Conservation (phyloP, 495 filamentous ascomycete species). For the Hyphodiscus hymeniophilus region DNA sequence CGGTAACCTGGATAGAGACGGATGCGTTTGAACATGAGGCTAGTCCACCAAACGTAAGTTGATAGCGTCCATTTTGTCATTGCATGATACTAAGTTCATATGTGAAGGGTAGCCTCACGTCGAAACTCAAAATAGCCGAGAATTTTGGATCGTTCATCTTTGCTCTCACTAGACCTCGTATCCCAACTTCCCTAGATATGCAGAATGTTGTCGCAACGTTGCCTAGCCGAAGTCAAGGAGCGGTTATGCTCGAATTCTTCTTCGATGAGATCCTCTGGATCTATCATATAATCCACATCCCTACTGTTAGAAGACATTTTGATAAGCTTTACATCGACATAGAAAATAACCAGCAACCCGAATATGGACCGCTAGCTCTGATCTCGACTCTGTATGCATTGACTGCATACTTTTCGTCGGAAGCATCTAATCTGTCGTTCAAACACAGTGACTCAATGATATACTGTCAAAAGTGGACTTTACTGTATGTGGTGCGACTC, state of each 20-base stretch:
- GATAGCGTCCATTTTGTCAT: not conserved
- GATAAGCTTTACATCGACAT: conserved; percentile 6
- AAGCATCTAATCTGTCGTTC: not conserved
- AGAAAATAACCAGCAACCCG: conserved; percentile 2
- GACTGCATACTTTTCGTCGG: conserved; percentile 8
- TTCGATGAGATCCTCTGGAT: conserved; percentile 8
- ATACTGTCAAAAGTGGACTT: not conserved
- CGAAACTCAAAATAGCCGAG: not conserved
- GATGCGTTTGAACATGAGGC: conserved; percentile 12
- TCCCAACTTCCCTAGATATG: not conserved
- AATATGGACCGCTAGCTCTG: conserved; percentile 5
- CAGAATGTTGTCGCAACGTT: not conserved
- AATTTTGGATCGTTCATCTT: conserved; percentile 10
- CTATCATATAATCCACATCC: conserved; percentile 15
- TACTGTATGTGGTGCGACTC: not conserved
- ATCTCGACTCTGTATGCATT: conserved; percentile 9
- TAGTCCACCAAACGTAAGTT: not conserved
- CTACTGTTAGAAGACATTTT: conserved; percentile 5
- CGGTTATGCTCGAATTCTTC: conserved; percentile 5
- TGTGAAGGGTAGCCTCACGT: not conserved
- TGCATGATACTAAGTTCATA: not conserved
- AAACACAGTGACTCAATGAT: not conserved
- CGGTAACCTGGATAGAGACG: conserved; percentile 5
- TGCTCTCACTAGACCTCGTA: not conserved
- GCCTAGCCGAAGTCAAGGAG: conserved; percentile 1